Conservation (phyloP, 805 yeast genomes). For the Candida saitoana region DNA sequence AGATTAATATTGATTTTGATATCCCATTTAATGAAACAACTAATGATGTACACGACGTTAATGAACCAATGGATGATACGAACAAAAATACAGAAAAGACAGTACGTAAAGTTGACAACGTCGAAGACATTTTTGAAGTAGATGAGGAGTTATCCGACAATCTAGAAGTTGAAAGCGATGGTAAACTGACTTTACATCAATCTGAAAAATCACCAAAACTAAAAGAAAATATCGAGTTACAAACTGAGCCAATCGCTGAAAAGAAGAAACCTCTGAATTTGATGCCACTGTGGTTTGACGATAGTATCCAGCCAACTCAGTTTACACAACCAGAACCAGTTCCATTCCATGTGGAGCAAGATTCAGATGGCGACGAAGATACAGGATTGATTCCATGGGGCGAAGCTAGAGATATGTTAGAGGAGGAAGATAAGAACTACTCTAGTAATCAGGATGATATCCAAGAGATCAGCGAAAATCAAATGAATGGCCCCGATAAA, state of each 20-base stretch:
- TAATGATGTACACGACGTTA: not conserved
- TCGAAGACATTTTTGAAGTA: not conserved
- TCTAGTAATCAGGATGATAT: slow-evolving; percentile 10
- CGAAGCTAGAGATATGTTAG: slow-evolving; percentile 37
- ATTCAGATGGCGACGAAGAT: slow-evolving; percentile 36
- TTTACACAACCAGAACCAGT: not conserved
- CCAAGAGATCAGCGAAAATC: slow-evolving; percentile 10
- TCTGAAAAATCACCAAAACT: not conserved
- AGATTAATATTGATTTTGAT: not conserved
- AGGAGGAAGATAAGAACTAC: slow-evolving; percentile 11
- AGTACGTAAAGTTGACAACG: not conserved
- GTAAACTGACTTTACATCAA: not conserved
- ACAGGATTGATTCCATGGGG: slow-evolving; percentile 51
- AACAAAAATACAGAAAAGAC: not conserved
- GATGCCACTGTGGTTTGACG: slow-evolving; percentile 8
- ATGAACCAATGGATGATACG: not conserved
- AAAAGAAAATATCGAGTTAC: not conserved
- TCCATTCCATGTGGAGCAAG: not conserved
- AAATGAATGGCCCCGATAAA: not conserved
- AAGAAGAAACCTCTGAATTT: slow-evolving; percentile 9
- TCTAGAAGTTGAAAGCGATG: not conserved
- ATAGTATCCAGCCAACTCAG: slow-evolving; percentile 9
- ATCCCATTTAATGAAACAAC: not conserved
- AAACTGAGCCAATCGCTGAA: not conserved
- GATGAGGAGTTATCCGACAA: not conserved